Evolutionary conservation across 176 grass and related monocot species (phyloP).

Genomic region (Phoenix roebelenii): DNA sequence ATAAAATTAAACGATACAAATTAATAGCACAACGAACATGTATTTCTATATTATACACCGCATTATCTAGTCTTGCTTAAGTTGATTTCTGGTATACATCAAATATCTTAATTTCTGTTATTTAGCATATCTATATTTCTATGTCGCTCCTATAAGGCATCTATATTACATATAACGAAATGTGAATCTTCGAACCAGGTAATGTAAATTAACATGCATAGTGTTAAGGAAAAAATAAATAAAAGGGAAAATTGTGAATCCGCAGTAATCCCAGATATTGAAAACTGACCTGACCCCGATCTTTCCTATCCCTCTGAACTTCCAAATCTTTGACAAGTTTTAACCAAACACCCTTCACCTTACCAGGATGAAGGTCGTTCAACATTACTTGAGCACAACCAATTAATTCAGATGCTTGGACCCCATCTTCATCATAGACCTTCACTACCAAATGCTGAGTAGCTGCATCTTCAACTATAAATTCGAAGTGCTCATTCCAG

Average conservation of each 20-base stretch:
- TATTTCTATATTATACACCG: too few relatives aligned
- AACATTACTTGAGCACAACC: slow-evolving; percentile 71
- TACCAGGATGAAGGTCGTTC: slow-evolving; percentile 60
- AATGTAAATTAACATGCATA: too few relatives aligned
- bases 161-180: too few relatives aligned
- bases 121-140: not conserved
- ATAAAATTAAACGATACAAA: too few relatives aligned
- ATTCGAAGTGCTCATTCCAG: slow-evolving; percentile 96
- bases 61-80: too few relatives aligned
- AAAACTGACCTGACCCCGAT: slow-evolving; percentile 69
- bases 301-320: slow-evolving; percentile 69
- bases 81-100: too few relatives aligned
- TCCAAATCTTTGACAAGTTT: slow-evolving; percentile 88
- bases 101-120: too few relatives aligned
- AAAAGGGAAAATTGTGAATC: not conserved
- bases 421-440: slow-evolving; percentile 84
- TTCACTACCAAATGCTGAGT: slow-evolving; percentile 79
- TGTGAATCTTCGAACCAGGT: too few relatives aligned
- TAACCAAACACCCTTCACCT: slow-evolving; percentile 90
- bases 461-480: slow-evolving; percentile 81
- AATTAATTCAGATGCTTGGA: slow-evolving; percentile 74
- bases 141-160: too few relatives aligned
- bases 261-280: not conserved
- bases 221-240: not conserved
- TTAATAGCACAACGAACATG: too few relatives aligned